phyloP scores from a whole-genome alignment of 2,329 filamentous ascomycete species.

The Macroventuria anomochaeta region DNA sequence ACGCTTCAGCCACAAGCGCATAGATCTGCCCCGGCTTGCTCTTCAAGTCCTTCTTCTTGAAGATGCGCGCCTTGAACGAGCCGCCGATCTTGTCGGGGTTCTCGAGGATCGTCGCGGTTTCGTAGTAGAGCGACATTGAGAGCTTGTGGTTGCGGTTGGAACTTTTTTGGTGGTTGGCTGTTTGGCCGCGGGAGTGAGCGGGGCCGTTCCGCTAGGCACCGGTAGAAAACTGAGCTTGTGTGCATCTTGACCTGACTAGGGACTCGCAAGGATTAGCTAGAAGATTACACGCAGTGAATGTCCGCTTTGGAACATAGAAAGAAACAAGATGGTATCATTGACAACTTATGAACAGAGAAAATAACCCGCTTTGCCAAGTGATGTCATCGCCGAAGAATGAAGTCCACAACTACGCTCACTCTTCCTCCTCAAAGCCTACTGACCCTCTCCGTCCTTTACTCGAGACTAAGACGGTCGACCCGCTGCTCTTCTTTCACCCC shows the following conservation, averaged over 20 bases:
- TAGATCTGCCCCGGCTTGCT: constrained; percentile 83
- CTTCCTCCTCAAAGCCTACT: not conserved
- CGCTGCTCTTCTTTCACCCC: not conserved
- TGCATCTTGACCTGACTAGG: too few species aligned
- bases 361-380: constrained; percentile 6
- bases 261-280: too few species aligned
- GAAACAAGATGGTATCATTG: constrained; percentile 18
- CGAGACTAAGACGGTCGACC: not conserved
- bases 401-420: not conserved
- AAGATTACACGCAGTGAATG: too few species aligned
- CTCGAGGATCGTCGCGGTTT: constrained; percentile 78
- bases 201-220: not conserved
- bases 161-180: constrained; percentile 6
- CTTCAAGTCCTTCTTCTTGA: constrained; percentile 74
- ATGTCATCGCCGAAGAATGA: not conserved
- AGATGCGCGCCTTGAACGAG: constrained; percentile 86
- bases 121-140: constrained; percentile 91
- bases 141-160: not conserved
- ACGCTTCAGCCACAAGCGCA: constrained; percentile 82
- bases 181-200: constrained; percentile 10
- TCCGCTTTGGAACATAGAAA: too few species aligned
- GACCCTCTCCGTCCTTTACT: too few species aligned
- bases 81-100: constrained; percentile 71
- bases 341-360: constrained; percentile 14
- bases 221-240: too few species aligned